These are phyloP conservation scores for Fusarium goolgardi DNA, from an alignment of 2,329 filamentous ascomycete genomes.

Conservation along the genomic window DNA sequence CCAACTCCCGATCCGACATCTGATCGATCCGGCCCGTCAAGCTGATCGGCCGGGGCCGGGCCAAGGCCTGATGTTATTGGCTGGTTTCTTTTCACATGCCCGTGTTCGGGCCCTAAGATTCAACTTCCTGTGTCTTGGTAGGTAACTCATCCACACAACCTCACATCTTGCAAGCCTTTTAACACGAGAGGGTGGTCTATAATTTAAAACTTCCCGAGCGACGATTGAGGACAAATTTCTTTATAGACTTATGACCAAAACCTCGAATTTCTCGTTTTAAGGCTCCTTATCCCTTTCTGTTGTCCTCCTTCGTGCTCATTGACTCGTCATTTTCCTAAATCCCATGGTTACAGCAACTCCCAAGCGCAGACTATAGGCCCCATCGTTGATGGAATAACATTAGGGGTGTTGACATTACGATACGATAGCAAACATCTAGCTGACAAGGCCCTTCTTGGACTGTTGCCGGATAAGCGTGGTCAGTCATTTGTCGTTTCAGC, in stretches of 20 bases:
- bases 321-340: conserved; percentile 41
- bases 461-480: conserved; percentile 27
- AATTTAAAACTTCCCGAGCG: background rate
- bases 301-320: conserved; percentile 34
- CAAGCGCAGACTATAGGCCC: conserved; percentile 39
- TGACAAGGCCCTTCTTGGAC: conserved; percentile 58
- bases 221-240: background rate
- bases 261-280: conserved; percentile 28
- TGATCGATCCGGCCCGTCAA: conserved; percentile 16
- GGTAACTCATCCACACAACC: background rate
- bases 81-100: conserved; percentile 6
- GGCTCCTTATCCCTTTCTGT: conserved; percentile 18
- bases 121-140: conserved; percentile 15
- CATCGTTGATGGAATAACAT: conserved; percentile 33
- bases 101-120: conserved; percentile 9
- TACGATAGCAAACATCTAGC: conserved; percentile 40
- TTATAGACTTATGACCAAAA: conserved; percentile 12
- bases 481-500: conserved; percentile 3
- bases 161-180: background rate
- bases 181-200: conserved; percentile 1
- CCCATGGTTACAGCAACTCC: conserved; percentile 35
- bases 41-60: conserved; percentile 25
- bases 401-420: conserved; percentile 37
- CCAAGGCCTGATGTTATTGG: conserved; percentile 32
- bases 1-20: conserved; percentile 5